Percentiles rank a stretch among this genome's conserved stretches.
phyloP scores from a whole-genome alignment of 176 grass and related monocot species.

The Oryza meyeriana region DNA sequence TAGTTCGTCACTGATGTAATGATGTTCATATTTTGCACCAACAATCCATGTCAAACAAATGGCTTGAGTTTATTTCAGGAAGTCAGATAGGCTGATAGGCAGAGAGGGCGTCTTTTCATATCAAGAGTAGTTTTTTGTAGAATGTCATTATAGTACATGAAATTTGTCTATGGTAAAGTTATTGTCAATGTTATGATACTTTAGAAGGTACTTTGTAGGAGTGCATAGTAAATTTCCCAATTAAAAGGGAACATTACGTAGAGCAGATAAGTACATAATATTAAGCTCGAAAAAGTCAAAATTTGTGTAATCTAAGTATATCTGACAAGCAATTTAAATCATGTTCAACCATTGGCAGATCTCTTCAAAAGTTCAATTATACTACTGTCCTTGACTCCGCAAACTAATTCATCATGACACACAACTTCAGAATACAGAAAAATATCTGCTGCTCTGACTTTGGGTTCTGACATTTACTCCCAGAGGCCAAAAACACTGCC shows the following conservation, averaged over 20 bases:
- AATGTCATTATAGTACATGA: background rate
- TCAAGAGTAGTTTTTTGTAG: background rate
- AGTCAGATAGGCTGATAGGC: slow-evolving; percentile 5
- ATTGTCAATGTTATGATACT: too few species aligned
- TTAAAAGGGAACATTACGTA: background rate
- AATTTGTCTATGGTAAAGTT: background rate
- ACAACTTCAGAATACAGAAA: background rate
- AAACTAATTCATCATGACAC: background rate
- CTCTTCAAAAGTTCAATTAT: background rate
- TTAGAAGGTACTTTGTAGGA: too few species aligned
- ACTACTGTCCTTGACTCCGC: background rate
- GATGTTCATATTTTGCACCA: background rate
- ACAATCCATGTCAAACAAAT: background rate
- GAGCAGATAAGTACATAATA: background rate
- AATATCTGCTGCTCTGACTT: background rate
- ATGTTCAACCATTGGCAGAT: background rate
- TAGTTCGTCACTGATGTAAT: slow-evolving; percentile 22
- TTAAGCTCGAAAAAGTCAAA: background rate
- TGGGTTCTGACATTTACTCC: slow-evolving; percentile 3
- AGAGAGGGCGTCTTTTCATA: background rate
- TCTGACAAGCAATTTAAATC: background rate
- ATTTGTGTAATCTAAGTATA: background rate
- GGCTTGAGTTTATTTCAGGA: too few species aligned
- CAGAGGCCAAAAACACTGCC: background rate
- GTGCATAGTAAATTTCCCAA: background rate